Evolutionary conservation across 768 basidiomycete species (phyloP).

Genomic region (Heimioporus sp.): DNA sequence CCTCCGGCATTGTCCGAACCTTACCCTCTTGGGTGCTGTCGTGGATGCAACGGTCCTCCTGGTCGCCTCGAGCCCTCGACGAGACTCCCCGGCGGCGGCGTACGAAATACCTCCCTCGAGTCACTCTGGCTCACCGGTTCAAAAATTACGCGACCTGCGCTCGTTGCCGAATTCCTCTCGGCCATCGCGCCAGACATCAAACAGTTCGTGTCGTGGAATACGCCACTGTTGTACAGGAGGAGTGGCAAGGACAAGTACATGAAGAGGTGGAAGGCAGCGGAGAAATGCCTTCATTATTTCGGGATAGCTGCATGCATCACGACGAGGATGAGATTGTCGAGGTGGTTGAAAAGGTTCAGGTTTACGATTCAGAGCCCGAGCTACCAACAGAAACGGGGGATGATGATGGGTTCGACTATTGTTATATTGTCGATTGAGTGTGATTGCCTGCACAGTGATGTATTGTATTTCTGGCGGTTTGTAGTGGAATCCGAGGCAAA

Average conservation of each 20-base stretch:
- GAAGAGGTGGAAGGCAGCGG: conserved; percentile 24
- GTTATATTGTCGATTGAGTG: conserved; percentile 11
- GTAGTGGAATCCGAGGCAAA: too few species aligned
- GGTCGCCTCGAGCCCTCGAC: neutral
- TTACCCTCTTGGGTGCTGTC: conserved; percentile 25
- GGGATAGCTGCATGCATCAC: neutral
- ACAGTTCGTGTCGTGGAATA: conserved; percentile 30
- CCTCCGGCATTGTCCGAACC: conserved; percentile 21
- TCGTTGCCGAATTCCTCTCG: conserved; percentile 29
- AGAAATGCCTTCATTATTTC: conserved; percentile 20
- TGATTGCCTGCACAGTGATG: neutral
- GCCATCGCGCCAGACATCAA: conserved; percentile 29
- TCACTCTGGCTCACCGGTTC: conserved; percentile 29
- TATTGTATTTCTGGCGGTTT: neutral
- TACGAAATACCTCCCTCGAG: conserved; percentile 25
- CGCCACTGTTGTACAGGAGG: conserved; percentile 24
- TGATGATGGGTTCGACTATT: conserved; percentile 26
- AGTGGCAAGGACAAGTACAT: conserved; percentile 24
- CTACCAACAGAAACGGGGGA: conserved; percentile 18
- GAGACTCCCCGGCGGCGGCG: conserved; percentile 16
- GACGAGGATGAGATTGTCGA: neutral
- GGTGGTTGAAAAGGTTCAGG: conserved; percentile 2
- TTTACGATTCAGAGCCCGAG: conserved; percentile 26
- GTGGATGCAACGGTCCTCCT: conserved; percentile 27
- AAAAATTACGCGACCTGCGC: conserved; percentile 22